A percentile compares a stretch with the other conserved stretches of the same genome.
Conservation (phyloP, 2,329 filamentous ascomycete genomes). For the Aspergillus viridinutans region DNA sequence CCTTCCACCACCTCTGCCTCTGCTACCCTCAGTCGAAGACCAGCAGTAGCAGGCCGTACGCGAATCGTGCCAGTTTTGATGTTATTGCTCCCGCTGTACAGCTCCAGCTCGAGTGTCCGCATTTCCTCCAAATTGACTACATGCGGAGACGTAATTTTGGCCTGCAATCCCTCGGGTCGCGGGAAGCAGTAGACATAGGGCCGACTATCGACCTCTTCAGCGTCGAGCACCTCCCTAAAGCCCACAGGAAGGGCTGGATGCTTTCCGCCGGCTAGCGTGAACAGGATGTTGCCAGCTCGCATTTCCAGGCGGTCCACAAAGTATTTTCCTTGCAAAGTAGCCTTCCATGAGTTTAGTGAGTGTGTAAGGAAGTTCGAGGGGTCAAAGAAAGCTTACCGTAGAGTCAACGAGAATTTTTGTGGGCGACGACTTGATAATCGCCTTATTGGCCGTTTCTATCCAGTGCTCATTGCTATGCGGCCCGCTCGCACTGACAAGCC, state of each 20-base stretch:
- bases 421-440: slow-evolving; percentile 53
- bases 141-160: slow-evolving; percentile 62
- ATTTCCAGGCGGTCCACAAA: slow-evolving; percentile 69
- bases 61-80: slow-evolving; percentile 48
- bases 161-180: slow-evolving; percentile 62
- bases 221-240: slow-evolving; percentile 32
- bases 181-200: slow-evolving; percentile 71
- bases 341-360: slow-evolving; percentile 19
- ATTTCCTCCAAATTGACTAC: slow-evolving; percentile 75
- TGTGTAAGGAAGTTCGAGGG: neutral
- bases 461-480: slow-evolving; percentile 61
- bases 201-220: slow-evolving; percentile 45
- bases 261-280: slow-evolving; percentile 28
- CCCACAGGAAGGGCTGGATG: slow-evolving; percentile 30
- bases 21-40: slow-evolving; percentile 53
- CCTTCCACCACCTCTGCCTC: slow-evolving; percentile 45
- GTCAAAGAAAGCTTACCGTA: slow-evolving; percentile 36
- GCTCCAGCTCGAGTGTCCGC: slow-evolving; percentile 69
- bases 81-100: slow-evolving; percentile 71
- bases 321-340: slow-evolving; percentile 61
- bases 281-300: slow-evolving; percentile 37
- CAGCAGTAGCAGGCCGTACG: slow-evolving; percentile 57
- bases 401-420: slow-evolving; percentile 50
- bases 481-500: slow-evolving; percentile 51
- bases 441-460: slow-evolving; percentile 50